These are phyloP conservation scores for Teratosphaeria epicoccoides DNA, from an alignment of 2,329 filamentous ascomycete genomes.

Conservation along the genomic window DNA sequence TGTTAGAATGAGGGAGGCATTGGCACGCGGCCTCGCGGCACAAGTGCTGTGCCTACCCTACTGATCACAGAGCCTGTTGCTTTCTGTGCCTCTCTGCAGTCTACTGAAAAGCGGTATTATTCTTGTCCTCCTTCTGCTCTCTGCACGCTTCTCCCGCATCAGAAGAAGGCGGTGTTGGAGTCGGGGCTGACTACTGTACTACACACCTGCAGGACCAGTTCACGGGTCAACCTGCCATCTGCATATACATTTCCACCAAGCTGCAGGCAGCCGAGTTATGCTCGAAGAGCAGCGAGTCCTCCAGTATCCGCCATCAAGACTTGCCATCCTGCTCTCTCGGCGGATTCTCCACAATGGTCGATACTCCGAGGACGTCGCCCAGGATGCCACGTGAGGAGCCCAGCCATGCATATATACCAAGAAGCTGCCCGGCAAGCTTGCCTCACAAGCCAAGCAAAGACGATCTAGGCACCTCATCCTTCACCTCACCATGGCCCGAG, in stretches of 20 bases:
- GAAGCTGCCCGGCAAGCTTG: background rate
- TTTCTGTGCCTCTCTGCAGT: background rate
- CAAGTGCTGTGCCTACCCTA: background rate
- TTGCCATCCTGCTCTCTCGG: background rate
- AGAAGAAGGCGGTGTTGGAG: background rate
- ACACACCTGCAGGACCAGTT: background rate
- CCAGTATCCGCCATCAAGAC: background rate
- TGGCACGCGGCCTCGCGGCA: background rate
- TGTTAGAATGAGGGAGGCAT: background rate
- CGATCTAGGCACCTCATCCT: background rate
- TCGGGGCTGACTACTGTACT: background rate
- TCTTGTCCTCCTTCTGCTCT: background rate
- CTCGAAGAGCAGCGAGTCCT: background rate
- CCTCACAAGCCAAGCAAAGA: background rate
- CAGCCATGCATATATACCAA: background rate
- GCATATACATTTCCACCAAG: background rate
- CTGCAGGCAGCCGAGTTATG: background rate
- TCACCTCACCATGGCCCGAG: background rate
- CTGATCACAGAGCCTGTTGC: background rate
- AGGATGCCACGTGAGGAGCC: background rate
- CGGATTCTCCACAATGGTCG: background rate
- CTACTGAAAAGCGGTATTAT: background rate
- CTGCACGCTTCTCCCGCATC: background rate
- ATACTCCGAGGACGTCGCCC: background rate
- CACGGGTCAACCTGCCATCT: background rate